Conservation (phyloP, 306 rosid species). For the Aeschynomene evenia region DNA sequence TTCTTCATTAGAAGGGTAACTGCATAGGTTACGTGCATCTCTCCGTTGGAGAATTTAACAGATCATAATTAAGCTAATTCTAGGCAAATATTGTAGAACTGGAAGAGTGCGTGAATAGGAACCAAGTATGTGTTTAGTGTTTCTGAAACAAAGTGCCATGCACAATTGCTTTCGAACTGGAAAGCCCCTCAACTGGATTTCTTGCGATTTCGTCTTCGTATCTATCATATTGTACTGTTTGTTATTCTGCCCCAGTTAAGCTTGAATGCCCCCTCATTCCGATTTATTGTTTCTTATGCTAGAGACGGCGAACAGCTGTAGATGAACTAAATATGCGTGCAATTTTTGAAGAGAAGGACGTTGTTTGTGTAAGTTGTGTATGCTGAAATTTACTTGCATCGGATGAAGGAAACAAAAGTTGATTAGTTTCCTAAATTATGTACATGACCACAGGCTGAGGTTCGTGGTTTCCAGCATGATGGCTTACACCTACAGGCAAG, state of each 20-base stretch:
- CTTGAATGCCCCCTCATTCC: constrained; percentile 23
- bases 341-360: constrained; percentile 84
- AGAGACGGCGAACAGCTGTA: constrained; percentile 87
- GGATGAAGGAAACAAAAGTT: neutral
- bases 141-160: neutral
- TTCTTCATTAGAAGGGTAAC: neutral
- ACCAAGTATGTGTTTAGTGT: neutral
- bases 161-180: neutral
- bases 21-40: neutral
- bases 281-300: constrained; percentile 23
- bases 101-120: neutral
- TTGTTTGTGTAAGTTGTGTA: constrained; percentile 63
- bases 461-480: constrained; percentile 83
- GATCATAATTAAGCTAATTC: neutral
- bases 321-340: constrained; percentile 95
- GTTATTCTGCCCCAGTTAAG: constrained; percentile 3
- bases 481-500: constrained; percentile 97
- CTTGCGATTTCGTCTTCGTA: constrained; percentile 3
- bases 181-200: neutral
- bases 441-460: constrained; percentile 64
- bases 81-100: neutral
- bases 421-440: constrained; percentile 1
- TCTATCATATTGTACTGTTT: neutral
- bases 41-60: neutral
- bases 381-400: neutral